Percentiles rank a stretch among this genome's conserved stretches.
These are phyloP conservation scores for Plasmodium relictum DNA, from an alignment of 169 alveolate species.

Conservation along the genomic window DNA sequence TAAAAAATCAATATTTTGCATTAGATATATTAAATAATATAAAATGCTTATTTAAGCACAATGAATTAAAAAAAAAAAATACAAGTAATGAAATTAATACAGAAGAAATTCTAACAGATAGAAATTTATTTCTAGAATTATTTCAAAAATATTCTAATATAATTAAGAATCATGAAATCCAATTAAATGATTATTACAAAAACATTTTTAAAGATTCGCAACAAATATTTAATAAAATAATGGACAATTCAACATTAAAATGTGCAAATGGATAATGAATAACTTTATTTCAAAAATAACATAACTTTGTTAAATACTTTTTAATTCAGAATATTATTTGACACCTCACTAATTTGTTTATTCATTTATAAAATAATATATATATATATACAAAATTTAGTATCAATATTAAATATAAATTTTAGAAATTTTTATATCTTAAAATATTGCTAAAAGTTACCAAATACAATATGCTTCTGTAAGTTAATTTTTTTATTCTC, in stretches of 20 bases:
- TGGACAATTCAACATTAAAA: too few species aligned
- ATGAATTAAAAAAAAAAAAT: slow-evolving; percentile 11
- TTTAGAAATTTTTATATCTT: too few species aligned
- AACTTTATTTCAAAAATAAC: too few species aligned
- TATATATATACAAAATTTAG: too few species aligned
- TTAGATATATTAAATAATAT: slow-evolving; percentile 32
- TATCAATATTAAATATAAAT: too few species aligned
- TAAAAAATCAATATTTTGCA: slow-evolving; percentile 29
- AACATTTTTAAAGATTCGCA: slow-evolving; percentile 44
- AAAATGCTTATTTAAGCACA: slow-evolving; percentile 21
- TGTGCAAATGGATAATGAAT: too few species aligned
- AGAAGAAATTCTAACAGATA: slow-evolving; percentile 41
- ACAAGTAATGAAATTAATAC: slow-evolving; percentile 1
- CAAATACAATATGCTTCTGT: too few species aligned
- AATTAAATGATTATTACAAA: slow-evolving; percentile 54
- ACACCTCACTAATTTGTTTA: not conserved
- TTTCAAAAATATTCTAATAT: slow-evolving; percentile 29
- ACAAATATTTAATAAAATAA: slow-evolving; percentile 22
- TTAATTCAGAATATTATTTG: too few species aligned
- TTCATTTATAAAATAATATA: too few species aligned
- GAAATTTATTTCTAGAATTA: slow-evolving; percentile 13
- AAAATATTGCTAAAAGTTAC: too few species aligned
- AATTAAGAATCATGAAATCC: slow-evolving; percentile 18
- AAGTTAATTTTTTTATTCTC: too few species aligned
- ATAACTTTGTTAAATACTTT: too few species aligned